phyloP scores from a whole-genome alignment of 257 asterid genomes.

The Haberlea rhodopensis region DNA sequence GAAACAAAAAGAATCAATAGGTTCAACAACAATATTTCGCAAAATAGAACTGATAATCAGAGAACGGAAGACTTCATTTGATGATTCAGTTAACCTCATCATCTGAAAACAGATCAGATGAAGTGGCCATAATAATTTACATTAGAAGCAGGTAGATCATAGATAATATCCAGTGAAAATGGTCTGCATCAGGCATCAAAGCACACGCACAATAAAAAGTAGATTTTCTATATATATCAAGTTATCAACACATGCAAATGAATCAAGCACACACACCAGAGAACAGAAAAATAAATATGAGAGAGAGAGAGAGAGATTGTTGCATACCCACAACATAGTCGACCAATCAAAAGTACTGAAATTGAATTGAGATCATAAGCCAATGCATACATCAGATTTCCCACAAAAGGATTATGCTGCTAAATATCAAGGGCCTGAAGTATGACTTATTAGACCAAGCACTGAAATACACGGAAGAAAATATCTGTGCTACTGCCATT shows the following conservation, averaged over 20 bases:
- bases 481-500: slow-evolving; percentile 97
- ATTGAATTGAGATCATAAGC: slow-evolving; percentile 72
- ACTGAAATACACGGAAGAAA: slow-evolving; percentile 96
- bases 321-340: slow-evolving; percentile 81
- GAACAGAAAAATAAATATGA: not conserved
- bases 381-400: too few relatives aligned
- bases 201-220: not conserved
- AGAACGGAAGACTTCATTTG: not conserved
- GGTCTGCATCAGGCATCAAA: too few relatives aligned
- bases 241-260: not conserved
- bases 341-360: slow-evolving; percentile 67
- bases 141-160: slow-evolving; percentile 3
- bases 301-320: slow-evolving; percentile 28
- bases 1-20: not conserved
- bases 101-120: not conserved
- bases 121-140: not conserved
- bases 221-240: not conserved
- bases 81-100: not conserved
- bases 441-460: slow-evolving; percentile 98
- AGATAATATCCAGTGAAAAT: slow-evolving; percentile 9
- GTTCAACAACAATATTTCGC: not conserved
- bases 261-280: slow-evolving; percentile 1
- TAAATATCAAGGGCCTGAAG: slow-evolving; percentile 80
- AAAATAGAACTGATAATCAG: not conserved
- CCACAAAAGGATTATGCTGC: slow-evolving; percentile 89